phyloP scores from a whole-genome alignment of 371 early-diverging fungal species.

The Lichtheimia ornata region DNA sequence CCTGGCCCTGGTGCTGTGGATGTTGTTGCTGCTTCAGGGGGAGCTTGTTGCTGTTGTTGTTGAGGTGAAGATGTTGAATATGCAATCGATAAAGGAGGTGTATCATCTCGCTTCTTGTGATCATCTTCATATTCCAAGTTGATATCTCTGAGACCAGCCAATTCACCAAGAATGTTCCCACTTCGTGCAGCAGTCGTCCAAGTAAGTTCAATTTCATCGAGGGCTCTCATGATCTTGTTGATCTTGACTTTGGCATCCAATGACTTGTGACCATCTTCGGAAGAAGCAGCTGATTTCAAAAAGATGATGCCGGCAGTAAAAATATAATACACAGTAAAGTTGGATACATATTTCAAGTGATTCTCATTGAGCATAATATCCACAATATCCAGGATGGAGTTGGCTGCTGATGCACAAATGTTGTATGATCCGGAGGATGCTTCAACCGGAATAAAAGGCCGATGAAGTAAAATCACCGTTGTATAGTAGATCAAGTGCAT shows the following conservation, averaged over 20 bases:
- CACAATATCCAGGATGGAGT: slow-evolving; percentile 45
- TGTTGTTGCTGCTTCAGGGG: background rate
- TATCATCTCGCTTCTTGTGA: slow-evolving; percentile 10
- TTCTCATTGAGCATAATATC: slow-evolving; percentile 34
- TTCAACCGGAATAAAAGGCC: slow-evolving; percentile 41
- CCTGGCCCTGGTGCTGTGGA: background rate
- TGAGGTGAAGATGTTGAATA: slow-evolving; percentile 15
- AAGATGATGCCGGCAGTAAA: slow-evolving; percentile 47
- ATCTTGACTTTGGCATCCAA: slow-evolving; percentile 35
- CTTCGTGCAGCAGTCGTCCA: slow-evolving; percentile 40
- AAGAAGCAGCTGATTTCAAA: slow-evolving; percentile 30
- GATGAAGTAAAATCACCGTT: slow-evolving; percentile 40
- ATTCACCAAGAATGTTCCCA: slow-evolving; percentile 45
- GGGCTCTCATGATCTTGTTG: slow-evolving; percentile 33
- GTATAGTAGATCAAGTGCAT: slow-evolving; percentile 50
- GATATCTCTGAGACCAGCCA: slow-evolving; percentile 43
- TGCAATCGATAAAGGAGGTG: slow-evolving; percentile 17
- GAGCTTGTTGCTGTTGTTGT: slow-evolving; percentile 5
- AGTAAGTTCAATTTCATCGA: slow-evolving; percentile 37
- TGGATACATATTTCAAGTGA: slow-evolving; percentile 33
- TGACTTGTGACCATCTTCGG: slow-evolving; percentile 20
- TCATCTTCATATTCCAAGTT: slow-evolving; percentile 20
- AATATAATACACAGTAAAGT: slow-evolving; percentile 39
- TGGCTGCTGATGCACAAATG: slow-evolving; percentile 50
- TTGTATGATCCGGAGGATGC: slow-evolving; percentile 35